Conservation (phyloP, 495 filamentous ascomycete species). For the Penicillium riverlandense region DNA sequence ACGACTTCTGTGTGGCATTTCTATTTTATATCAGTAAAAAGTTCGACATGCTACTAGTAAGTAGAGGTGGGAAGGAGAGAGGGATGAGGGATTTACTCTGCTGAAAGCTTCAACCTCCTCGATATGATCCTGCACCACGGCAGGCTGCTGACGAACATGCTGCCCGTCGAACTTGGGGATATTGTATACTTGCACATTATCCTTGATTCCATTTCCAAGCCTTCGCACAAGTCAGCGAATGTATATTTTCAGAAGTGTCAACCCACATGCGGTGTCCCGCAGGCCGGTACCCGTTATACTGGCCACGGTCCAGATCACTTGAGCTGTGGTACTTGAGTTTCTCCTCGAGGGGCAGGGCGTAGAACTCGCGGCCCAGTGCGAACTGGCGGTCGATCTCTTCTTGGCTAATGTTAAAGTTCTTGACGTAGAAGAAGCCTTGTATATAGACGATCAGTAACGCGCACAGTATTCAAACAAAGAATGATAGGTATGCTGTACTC, state of each 20-base stretch:
- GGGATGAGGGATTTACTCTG: constrained; percentile 16
- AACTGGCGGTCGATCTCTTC: constrained; percentile 52
- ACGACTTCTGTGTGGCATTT: constrained; percentile 44
- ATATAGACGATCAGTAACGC: no score
- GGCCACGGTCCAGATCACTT: constrained; percentile 22
- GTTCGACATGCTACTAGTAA: no score
- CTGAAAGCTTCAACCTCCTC: constrained; percentile 35
- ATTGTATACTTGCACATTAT: constrained; percentile 47
- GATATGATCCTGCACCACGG: constrained; percentile 22
- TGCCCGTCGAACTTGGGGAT: constrained; percentile 43
- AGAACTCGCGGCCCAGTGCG: constrained; percentile 46
- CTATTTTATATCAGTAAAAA: constrained; percentile 7
- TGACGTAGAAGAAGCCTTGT: constrained; percentile 48
- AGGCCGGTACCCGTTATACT: constrained; percentile 39
- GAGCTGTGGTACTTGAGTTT: constrained; percentile 42
- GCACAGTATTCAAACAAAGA: no score
- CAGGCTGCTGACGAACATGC: constrained; percentile 32
- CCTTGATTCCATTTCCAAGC: constrained; percentile 36
- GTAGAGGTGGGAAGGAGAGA: neutral
- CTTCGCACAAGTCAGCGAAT: constrained; percentile 9
- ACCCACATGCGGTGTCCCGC: constrained; percentile 37
- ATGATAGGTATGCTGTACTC: constrained; percentile 2
- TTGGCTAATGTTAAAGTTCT: constrained; percentile 46
- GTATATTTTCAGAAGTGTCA: neutral
- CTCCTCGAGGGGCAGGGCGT: constrained; percentile 47